A percentile compares a stretch with the other conserved stretches of the same genome.
phyloP scores from a whole-genome alignment of 1,284 basidiomycete genomes.

The Moesziomyces parantarcticus region DNA sequence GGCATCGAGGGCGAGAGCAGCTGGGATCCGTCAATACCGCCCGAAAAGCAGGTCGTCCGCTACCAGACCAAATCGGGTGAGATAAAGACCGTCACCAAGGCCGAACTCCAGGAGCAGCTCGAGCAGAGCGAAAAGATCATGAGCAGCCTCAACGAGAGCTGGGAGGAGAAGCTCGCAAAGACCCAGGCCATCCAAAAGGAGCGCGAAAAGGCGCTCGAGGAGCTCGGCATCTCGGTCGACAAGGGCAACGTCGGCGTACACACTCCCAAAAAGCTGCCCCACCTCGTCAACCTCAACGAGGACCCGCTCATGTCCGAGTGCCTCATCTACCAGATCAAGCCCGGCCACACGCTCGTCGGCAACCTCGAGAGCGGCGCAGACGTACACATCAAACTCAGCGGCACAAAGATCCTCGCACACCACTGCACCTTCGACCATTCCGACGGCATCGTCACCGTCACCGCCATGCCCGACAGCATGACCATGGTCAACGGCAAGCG shows the following conservation, averaged over 20 bases:
- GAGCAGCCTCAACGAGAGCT: conserved; percentile 94
- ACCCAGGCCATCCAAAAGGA: conserved; percentile 96
- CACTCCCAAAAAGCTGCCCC: conserved; percentile 85
- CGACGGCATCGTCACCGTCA: conserved; percentile 84
- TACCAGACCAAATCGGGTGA: conserved; percentile 93
- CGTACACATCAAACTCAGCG: conserved; percentile 83
- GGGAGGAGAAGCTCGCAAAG: conserved; percentile 93
- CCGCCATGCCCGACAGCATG: conserved; percentile 80
- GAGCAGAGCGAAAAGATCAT: conserved; percentile 96
- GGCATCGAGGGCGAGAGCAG: conserved; percentile 74
- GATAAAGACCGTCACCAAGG: conserved; percentile 94
- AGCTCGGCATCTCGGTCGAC: conserved; percentile 95
- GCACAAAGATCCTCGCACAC: conserved; percentile 87
- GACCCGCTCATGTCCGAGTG: conserved; percentile 71
- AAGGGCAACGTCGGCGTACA: conserved; percentile 93
- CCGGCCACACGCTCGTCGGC: conserved; percentile 78
- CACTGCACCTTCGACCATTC: conserved; percentile 91
- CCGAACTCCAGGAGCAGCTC: conserved; percentile 95
- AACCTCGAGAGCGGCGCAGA: conserved; percentile 33
- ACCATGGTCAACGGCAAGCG: conserved; percentile 88
- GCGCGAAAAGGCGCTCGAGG: conserved; percentile 94
- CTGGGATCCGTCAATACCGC: conserved; percentile 88
- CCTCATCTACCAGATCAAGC: conserved; percentile 84
- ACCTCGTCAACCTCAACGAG: conserved; percentile 65
- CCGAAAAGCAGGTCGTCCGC: conserved; percentile 93